These are phyloP conservation scores for Alisma plantagoaquatica DNA, from an alignment of 106 monocot species.

Conservation along the genomic window DNA sequence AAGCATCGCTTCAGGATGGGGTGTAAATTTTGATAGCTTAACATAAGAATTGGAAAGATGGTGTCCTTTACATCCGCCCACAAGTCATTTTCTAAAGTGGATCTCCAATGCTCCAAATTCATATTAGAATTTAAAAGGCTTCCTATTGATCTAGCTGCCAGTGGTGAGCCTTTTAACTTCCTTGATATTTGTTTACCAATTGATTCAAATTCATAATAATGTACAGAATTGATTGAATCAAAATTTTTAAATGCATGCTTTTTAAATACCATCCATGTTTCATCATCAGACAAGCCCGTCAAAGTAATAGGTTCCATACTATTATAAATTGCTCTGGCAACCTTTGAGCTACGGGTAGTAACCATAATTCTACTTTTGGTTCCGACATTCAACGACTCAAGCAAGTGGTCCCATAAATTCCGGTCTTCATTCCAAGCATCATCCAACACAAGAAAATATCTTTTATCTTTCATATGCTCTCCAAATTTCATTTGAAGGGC, in stretches of 20 bases:
- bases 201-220: not conserved
- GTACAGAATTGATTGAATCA: no score
- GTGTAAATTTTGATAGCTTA: slow-evolving; percentile 21
- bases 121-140: not conserved
- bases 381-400: not conserved
- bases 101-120: slow-evolving; percentile 10
- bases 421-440: not conserved
- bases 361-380: not conserved
- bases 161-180: slow-evolving; percentile 19
- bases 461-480: not conserved
- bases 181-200: not conserved
- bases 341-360: not conserved
- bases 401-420: not conserved
- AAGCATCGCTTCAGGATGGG: slow-evolving; percentile 21
- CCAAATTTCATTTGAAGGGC: not conserved
- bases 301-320: not conserved
- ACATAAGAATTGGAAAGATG: slow-evolving; percentile 15
- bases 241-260: not conserved
- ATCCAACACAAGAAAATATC: not conserved
- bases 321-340: not conserved
- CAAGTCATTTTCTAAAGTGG: slow-evolving; percentile 6
- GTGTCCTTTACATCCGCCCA: not conserved
- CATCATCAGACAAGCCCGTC: not conserved
- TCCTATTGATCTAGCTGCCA: slow-evolving; percentile 31
- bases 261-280: not conserved